These are phyloP conservation scores for Oryza glaberrima DNA, from an alignment of 176 grass and related monocot genomes.

Conservation along the genomic window DNA sequence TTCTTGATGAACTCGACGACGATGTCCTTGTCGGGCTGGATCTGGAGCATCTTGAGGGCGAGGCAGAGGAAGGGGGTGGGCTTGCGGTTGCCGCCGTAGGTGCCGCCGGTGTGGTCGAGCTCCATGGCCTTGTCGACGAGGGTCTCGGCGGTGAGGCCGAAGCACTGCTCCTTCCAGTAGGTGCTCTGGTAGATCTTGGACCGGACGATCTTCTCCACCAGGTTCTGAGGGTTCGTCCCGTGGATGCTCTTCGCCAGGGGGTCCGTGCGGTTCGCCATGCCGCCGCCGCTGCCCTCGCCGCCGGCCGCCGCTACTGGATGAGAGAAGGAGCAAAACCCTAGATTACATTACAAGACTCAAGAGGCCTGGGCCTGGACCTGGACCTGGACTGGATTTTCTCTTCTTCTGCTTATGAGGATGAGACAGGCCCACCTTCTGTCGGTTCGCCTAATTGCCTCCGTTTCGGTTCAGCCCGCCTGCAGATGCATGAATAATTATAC, in stretches of 20 bases:
- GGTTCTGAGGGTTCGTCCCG: constrained; percentile 94
- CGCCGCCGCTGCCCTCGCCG: neutral
- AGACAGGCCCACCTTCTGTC: too few relatives aligned
- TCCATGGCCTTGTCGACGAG: constrained; percentile 99
- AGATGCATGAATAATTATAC: too few relatives aligned
- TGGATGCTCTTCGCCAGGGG: constrained; percentile 82
- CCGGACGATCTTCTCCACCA: constrained; percentile 97
- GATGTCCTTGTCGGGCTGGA: constrained; percentile 98
- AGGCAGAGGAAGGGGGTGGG: constrained; percentile 92
- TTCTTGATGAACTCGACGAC: constrained; percentile 99
- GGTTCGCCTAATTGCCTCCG: too few relatives aligned
- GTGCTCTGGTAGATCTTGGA: constrained; percentile 94
- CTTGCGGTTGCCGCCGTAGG: constrained; percentile 74
- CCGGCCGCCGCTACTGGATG: neutral
- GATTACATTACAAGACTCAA: neutral
- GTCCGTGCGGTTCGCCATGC: constrained; percentile 93
- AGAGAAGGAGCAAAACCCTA: constrained; percentile 41
- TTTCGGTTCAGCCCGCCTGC: too few relatives aligned
- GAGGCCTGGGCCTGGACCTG: too few relatives aligned
- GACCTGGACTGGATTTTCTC: too few relatives aligned
- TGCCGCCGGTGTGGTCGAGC: constrained; percentile 89
- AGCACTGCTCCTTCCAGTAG: constrained; percentile 99
- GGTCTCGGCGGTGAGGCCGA: constrained; percentile 92
- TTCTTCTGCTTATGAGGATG: too few relatives aligned
- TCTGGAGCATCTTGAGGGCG: constrained; percentile 98